phyloP scores from a whole-genome alignment of 768 basidiomycete genomes.

The Suillus spraguei region DNA sequence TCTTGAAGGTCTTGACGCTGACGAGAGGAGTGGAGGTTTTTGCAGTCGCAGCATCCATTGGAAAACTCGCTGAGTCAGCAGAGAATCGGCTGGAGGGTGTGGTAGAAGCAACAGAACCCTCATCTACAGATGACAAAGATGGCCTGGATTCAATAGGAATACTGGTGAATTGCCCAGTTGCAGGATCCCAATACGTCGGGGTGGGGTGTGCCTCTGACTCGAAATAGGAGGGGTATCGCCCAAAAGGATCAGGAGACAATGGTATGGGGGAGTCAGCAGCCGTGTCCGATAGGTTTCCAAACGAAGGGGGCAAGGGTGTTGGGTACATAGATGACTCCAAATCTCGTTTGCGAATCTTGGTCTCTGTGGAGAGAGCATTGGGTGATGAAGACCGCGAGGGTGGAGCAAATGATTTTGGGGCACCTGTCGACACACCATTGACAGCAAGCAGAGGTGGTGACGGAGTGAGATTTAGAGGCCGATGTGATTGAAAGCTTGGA shows the following conservation, averaged over 20 bases:
- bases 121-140: conserved; percentile 28
- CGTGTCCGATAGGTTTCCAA: conserved; percentile 25
- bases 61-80: conserved; percentile 57
- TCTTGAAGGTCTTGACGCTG: conserved; percentile 73
- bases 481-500: conserved; percentile 8
- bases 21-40: conserved; percentile 54
- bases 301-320: conserved; percentile 34
- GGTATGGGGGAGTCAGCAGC: conserved; percentile 64
- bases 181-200: conserved; percentile 48
- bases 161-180: conserved; percentile 24
- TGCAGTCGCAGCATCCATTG: conserved; percentile 31
- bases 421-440: conserved; percentile 67
- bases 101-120: conserved; percentile 23
- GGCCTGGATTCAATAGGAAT: conserved; percentile 25
- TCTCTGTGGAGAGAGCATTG: conserved; percentile 42
- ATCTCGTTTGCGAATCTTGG: conserved; percentile 52
- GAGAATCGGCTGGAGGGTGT: conserved; percentile 71
- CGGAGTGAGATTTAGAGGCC: conserved; percentile 35
- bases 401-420: conserved; percentile 49
- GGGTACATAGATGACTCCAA: conserved; percentile 54
- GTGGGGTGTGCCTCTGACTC: conserved; percentile 33
- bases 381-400: conserved; percentile 20
- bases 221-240: conserved; percentile 61
- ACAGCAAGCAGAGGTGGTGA: conserved; percentile 66
- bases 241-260: conserved; percentile 84